Evolutionary conservation across 2,329 filamentous ascomycete species (phyloP).

Genomic region (Scleromitrula shiraiana): DNA sequence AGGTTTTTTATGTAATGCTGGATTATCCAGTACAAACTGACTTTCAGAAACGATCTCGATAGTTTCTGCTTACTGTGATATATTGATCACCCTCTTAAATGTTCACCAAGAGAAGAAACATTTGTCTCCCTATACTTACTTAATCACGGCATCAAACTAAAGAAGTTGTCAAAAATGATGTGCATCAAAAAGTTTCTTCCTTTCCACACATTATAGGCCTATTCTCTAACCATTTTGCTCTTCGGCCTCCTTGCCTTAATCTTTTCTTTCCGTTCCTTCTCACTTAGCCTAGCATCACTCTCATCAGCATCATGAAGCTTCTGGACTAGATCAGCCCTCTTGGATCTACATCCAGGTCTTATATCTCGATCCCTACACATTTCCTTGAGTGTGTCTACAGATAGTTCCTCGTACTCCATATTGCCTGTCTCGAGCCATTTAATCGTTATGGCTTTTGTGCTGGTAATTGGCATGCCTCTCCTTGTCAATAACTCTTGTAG

Average conservation of each 20-base stretch:
- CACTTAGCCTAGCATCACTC: background rate
- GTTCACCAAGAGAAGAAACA: too few relatives aligned
- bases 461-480: conserved; percentile 13
- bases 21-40: too few relatives aligned
- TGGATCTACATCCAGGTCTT: background rate
- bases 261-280: background rate
- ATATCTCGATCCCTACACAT: background rate
- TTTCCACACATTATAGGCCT: too few relatives aligned
- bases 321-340: background rate
- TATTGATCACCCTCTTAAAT: too few relatives aligned
- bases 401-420: background rate
- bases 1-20: too few relatives aligned
- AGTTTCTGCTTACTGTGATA: too few relatives aligned
- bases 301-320: background rate
- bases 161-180: too few relatives aligned
- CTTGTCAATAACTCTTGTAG: conserved; percentile 11
- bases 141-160: too few relatives aligned
- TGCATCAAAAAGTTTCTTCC: too few relatives aligned
- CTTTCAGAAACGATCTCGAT: too few relatives aligned
- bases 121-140: too few relatives aligned
- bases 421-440: conserved; percentile 1
- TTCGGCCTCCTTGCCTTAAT: background rate
- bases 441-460: background rate
- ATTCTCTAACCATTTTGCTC: background rate
- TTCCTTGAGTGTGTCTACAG: background rate